phyloP scores from a whole-genome alignment of 768 basidiomycete species.

The Leccinum boreale region DNA sequence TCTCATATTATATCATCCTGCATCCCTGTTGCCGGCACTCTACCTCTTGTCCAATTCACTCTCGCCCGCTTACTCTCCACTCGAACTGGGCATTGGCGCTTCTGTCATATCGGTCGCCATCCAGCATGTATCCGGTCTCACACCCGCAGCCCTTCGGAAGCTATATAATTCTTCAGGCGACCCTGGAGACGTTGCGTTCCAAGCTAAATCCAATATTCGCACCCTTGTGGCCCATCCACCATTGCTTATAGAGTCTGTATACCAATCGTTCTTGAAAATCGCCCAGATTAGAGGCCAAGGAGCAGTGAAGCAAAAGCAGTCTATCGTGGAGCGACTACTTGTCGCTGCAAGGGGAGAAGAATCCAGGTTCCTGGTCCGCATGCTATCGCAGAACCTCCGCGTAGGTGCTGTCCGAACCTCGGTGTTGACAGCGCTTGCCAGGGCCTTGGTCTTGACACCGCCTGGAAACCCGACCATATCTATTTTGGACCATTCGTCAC shows the following conservation, averaged over 20 bases:
- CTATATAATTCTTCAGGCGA: conserved; percentile 78
- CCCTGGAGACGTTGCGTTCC: conserved; percentile 84
- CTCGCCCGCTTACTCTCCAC: conserved; percentile 65
- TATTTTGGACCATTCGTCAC: conserved; percentile 21
- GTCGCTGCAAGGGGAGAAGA: conserved; percentile 86
- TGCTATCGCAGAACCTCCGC: conserved; percentile 69
- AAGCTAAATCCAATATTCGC: conserved; percentile 72
- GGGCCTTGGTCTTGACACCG: conserved; percentile 67
- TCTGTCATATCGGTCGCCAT: conserved; percentile 68
- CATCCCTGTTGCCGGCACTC: conserved; percentile 69
- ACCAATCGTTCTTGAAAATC: conserved; percentile 65
- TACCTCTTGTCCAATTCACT: conserved; percentile 84
- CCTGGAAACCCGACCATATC: conserved; percentile 27
- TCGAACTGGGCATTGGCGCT: conserved; percentile 68
- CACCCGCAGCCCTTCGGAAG: conserved; percentile 51
- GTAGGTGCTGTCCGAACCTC: conserved; percentile 88
- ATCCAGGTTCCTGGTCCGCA: conserved; percentile 76
- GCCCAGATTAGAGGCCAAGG: conserved; percentile 70
- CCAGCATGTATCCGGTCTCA: conserved; percentile 69
- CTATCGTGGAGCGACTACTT: conserved; percentile 76
- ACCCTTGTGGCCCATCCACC: conserved; percentile 73
- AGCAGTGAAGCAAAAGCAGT: conserved; percentile 71
- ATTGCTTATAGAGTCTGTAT: conserved; percentile 61
- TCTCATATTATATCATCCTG: conserved; percentile 60
- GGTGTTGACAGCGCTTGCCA: conserved; percentile 74